These are phyloP conservation scores for Hyaloscypha hepaticicola DNA, from an alignment of 495 filamentous ascomycete species.

Conservation along the genomic window DNA sequence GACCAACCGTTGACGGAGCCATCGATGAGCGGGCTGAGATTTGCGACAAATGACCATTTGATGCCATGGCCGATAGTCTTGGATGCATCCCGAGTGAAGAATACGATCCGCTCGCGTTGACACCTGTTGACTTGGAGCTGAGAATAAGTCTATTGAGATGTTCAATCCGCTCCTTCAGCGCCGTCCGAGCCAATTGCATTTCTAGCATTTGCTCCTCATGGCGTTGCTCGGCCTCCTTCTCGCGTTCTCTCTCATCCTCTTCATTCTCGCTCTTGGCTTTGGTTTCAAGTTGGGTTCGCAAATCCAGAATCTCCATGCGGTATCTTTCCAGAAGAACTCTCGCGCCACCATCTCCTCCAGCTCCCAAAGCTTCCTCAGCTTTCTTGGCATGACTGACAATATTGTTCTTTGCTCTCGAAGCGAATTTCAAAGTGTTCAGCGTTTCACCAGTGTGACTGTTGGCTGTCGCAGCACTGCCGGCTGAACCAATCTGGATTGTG, in stretches of 20 bases:
- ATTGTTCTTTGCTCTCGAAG: constrained; percentile 93
- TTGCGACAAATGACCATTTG: constrained; percentile 43
- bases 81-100: constrained; percentile 71
- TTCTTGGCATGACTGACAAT: constrained; percentile 97
- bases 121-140: constrained; percentile 91
- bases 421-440: constrained; percentile 94
- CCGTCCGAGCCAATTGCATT: constrained; percentile 95
- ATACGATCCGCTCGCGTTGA: constrained; percentile 73
- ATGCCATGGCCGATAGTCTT: constrained; percentile 55
- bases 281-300: constrained; percentile 76
- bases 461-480: constrained; percentile 59
- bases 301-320: constrained; percentile 85
- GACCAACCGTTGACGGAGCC: constrained; percentile 64
- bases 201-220: constrained; percentile 98
- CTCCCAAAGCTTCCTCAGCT: constrained; percentile 82
- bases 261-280: constrained; percentile 69
- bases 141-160: constrained; percentile 95
- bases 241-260: constrained; percentile 67
- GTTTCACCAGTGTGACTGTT: constrained; percentile 81
- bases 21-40: constrained; percentile 69
- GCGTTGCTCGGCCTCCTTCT: constrained; percentile 77
- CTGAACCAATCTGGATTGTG: constrained; percentile 79
- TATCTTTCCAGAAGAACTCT: constrained; percentile 90
- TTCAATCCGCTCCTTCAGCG: constrained; percentile 94
- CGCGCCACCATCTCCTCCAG: constrained; percentile 75